These are phyloP conservation scores for Trichosanthes truncata DNA, from an alignment of 306 rosid genomes.

Conservation along the genomic window DNA sequence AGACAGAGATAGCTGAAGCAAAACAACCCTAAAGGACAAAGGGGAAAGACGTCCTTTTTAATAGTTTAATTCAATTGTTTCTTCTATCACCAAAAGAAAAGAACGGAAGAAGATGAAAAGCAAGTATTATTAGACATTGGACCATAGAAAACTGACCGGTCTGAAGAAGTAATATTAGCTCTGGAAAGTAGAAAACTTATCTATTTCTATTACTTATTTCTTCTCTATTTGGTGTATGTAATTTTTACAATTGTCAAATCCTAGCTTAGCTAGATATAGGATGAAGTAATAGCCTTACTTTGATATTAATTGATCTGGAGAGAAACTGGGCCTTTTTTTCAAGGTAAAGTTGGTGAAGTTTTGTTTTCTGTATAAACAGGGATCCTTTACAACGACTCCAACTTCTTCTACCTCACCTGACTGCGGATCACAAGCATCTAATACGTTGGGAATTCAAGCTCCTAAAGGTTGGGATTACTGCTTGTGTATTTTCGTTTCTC, in stretches of 20 bases:
- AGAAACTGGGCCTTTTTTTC: slow-evolving; percentile 1
- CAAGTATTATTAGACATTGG: background rate
- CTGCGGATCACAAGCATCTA: slow-evolving; percentile 45
- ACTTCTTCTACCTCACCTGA: slow-evolving; percentile 36
- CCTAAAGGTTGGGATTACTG: slow-evolving; percentile 47
- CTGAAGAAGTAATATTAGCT: background rate
- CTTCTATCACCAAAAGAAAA: background rate
- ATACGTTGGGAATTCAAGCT: slow-evolving; percentile 34
- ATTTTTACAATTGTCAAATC: background rate
- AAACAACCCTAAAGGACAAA: background rate
- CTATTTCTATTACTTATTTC: background rate
- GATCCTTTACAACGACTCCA: slow-evolving; percentile 39
- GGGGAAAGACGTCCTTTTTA: background rate
- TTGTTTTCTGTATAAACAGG: slow-evolving; percentile 34
- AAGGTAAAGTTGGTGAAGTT: slow-evolving; percentile 13
- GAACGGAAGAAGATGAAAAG: background rate
- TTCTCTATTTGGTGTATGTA: background rate
- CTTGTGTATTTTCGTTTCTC: background rate
- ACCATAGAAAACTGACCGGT: background rate
- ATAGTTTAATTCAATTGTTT: background rate
- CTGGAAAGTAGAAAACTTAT: background rate
- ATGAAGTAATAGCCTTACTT: background rate
- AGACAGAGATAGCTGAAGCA: background rate
- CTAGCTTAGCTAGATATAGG: background rate
- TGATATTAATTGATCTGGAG: background rate